Evolutionary conservation across 2,329 filamentous ascomycete species (phyloP).

Genomic region (Tolypocladium amazonense): DNA sequence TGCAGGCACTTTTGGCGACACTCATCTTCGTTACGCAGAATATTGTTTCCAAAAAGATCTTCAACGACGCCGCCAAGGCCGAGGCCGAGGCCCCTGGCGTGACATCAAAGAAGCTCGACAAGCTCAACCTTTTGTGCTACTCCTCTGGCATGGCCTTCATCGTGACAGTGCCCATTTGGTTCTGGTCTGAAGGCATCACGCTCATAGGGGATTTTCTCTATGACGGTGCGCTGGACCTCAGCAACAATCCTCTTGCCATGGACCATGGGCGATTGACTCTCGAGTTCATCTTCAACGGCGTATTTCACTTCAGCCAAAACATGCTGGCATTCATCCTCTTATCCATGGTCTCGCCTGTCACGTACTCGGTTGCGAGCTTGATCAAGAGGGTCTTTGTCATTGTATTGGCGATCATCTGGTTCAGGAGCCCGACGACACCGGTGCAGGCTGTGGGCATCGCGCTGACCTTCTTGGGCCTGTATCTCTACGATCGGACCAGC

Average conservation of each 20-base stretch:
- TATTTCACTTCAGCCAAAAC: conserved; percentile 93
- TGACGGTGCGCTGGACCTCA: conserved; percentile 64
- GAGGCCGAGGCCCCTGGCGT: conserved; percentile 60
- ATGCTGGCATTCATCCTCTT: conserved; percentile 89
- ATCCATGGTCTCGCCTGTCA: conserved; percentile 90
- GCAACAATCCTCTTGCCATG: conserved; percentile 51
- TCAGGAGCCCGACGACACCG: conserved; percentile 75
- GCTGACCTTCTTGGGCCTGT: conserved; percentile 84
- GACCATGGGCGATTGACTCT: conserved; percentile 63
- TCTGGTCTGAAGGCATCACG: conserved; percentile 76
- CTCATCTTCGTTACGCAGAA: conserved; percentile 96
- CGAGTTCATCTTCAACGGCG: conserved; percentile 96
- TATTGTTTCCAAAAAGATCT: conserved; percentile 95
- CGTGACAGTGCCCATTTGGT: conserved; percentile 82
- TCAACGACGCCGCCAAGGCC: conserved; percentile 83
- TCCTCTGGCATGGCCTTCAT: conserved; percentile 90
- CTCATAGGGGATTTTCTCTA: conserved; percentile 69
- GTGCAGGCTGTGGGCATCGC: conserved; percentile 77
- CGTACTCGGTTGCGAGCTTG: conserved; percentile 89
- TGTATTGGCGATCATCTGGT: conserved; percentile 90
- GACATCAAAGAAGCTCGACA: conserved; percentile 75
- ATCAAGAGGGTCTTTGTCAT: conserved; percentile 98
- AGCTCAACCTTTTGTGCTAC: conserved; percentile 92
- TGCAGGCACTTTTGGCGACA: conserved; percentile 81
- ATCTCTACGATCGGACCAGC: conserved; percentile 88